Conservation (phyloP, 495 filamentous ascomycete species). For the Schizothecium vesticola region DNA sequence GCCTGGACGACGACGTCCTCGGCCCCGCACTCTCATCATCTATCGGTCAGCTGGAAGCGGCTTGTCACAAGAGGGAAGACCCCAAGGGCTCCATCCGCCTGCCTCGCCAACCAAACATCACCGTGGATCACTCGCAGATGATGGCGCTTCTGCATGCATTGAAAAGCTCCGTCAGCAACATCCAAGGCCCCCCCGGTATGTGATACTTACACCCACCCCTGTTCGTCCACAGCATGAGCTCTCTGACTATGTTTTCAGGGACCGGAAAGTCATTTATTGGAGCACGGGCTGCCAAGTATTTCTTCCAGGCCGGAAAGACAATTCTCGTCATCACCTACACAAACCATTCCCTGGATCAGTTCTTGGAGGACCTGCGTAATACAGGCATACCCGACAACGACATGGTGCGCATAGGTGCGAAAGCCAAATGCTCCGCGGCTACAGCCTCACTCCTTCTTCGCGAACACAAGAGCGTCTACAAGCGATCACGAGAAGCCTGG, state of each 20-base stretch:
- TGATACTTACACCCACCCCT: not conserved
- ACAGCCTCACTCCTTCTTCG: constrained; percentile 46
- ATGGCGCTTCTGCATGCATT: constrained; percentile 53
- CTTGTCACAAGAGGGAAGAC: not conserved
- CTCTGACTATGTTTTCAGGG: constrained; percentile 40
- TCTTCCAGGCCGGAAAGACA: constrained; percentile 47
- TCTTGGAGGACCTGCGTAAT: constrained; percentile 61
- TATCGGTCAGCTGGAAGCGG: not conserved
- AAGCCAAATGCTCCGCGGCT: constrained; percentile 46
- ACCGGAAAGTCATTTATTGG: constrained; percentile 81
- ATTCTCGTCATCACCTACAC: constrained; percentile 60
- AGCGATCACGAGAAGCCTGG: constrained; percentile 29
- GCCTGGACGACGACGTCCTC: not conserved
- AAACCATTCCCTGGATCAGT: constrained; percentile 76
- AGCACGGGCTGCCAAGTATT: constrained; percentile 54
- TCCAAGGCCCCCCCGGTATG: constrained; percentile 74
- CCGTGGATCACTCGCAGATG: constrained; percentile 55
- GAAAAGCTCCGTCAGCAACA: constrained; percentile 51
- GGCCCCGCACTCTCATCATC: not conserved
- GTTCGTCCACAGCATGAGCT: not conserved
- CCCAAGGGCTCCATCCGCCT: not conserved
- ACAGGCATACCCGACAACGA: constrained; percentile 49
- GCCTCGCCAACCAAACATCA: constrained; percentile 15
- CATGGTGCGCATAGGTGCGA: constrained; percentile 63
- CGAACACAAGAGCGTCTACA: constrained; percentile 36